Base-by-base conservation (phyloP, 345 rosid genomes). In the Raphanus sativus region DNA sequence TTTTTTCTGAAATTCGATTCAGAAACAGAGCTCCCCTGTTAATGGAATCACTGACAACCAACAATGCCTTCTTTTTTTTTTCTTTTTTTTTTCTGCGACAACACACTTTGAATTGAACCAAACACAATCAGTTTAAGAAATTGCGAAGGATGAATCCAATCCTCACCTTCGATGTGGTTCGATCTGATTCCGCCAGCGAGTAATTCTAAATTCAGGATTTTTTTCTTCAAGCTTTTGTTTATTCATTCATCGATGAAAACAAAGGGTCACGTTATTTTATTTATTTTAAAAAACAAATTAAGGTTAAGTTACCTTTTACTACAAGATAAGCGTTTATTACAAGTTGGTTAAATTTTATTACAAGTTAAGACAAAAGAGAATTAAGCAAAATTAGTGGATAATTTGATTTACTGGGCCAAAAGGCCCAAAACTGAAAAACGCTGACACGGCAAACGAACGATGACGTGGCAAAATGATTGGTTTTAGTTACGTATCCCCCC, bases 221-320 rank as follows among this genome's bases (percentile, higher is more conserved):
- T 24, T 50, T 26, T 9, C 32, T 55, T 65, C 24, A 15, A 45
- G 54, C 54, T 36, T 42, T 45, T 45, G 26, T 74, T 74, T 6
- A 29, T 69, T 70, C 6, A 71, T 62, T 52, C 76, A 59, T 70
- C 81, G 81, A 77, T 77, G 76, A 65, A 40, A 71, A 70, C 81
- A 70, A 77, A 34, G 80, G 29, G 21, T 21, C 21, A 21, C 21
- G 21, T 21, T 21, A 21, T 21, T 21, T 21, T 21, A 21, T 21
- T 21, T 21, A 21, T 21, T 21, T 21, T 21, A 21, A 21, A 21
- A 21, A 21, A 21, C 21, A 21, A 21, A 21, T 21, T 21, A 21
- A 21, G 21, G 21, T 21, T 21, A 21, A 21, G 21, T 21, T 21
- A 21, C 21, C 21, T 21, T 21, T 21, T 21, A 21, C 21, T 21